Percentiles rank a stretch among this genome's conserved stretches.
These are phyloP conservation scores for Pseudogymnoascus sp. DNA, from an alignment of 2,329 filamentous ascomycete genomes.

Conservation along the genomic window DNA sequence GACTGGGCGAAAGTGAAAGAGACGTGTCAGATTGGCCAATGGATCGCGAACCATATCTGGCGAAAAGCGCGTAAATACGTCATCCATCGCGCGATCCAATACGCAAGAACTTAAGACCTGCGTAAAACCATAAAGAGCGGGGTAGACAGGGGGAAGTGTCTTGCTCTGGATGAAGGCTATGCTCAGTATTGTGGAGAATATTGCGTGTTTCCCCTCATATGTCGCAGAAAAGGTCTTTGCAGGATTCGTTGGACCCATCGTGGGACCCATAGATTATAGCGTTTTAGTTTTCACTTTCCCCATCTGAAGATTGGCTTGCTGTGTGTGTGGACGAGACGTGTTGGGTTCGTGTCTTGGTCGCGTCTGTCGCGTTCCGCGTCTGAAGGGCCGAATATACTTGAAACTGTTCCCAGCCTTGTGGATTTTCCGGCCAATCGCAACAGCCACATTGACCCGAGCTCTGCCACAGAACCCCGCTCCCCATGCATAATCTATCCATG, in stretches of 20 bases:
- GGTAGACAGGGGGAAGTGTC: slow-evolving; percentile 2
- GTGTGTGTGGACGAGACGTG: slow-evolving; percentile 1
- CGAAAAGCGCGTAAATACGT: slow-evolving; percentile 6
- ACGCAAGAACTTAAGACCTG: slow-evolving; percentile 8
- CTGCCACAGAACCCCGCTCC: background rate
- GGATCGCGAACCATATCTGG: background rate
- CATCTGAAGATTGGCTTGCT: background rate
- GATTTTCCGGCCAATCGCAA: background rate
- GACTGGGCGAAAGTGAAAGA: background rate
- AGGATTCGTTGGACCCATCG: background rate
- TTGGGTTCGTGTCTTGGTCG: slow-evolving; percentile 7
- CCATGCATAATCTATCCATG: slow-evolving; percentile 6
- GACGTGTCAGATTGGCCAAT: slow-evolving; percentile 6
- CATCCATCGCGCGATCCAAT: slow-evolving; percentile 2
- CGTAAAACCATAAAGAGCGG: slow-evolving; percentile 9
- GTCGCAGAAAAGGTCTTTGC: background rate
- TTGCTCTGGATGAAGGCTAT: slow-evolving; percentile 3
- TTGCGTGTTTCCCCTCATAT: slow-evolving; percentile 2
- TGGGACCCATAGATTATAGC: background rate
- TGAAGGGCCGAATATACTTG: slow-evolving; percentile 7
- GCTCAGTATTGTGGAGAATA: background rate
- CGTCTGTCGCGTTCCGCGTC: slow-evolving; percentile 8
- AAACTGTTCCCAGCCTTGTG: slow-evolving; percentile 8
- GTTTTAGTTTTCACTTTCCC: slow-evolving; percentile 2
- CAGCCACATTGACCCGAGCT: background rate